phyloP scores from a whole-genome alignment of 2,329 filamentous ascomycete genomes.

The Ophioceras dolichostomum region DNA sequence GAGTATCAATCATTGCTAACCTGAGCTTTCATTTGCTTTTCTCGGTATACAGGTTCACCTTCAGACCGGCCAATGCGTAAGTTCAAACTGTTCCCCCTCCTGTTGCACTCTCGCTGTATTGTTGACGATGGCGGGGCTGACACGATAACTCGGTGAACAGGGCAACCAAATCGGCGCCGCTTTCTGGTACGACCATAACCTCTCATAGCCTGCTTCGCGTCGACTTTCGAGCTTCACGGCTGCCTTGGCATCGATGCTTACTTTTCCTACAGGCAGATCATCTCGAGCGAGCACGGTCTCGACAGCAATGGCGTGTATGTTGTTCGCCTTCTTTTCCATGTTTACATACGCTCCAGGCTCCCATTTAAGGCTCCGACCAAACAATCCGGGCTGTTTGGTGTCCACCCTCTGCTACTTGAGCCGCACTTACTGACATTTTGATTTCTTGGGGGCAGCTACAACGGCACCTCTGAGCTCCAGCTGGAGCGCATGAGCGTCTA shows the following conservation, averaged over 20 bases:
- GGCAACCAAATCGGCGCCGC: conserved; percentile 99
- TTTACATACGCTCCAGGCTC: too few species aligned
- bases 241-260: conserved; percentile 21
- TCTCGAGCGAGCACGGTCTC: conserved; percentile 88
- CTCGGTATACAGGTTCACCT: conserved; percentile 74
- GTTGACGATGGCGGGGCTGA: conserved; percentile 10
- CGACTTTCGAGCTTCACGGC: too few species aligned
- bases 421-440: too few species aligned
- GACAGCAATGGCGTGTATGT: conserved; percentile 93
- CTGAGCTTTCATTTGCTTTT: conserved; percentile 17
- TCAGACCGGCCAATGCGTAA: conserved; percentile 98
- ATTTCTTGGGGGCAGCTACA: conserved; percentile 62
- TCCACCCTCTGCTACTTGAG: too few species aligned
- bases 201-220: background rate
- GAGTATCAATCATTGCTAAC: conserved; percentile 37
- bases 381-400: background rate
- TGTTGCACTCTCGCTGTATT: conserved; percentile 1
- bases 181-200: conserved; percentile 63
- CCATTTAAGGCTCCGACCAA: conserved; percentile 1
- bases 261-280: conserved; percentile 51
- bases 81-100: conserved; percentile 14
- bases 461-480: conserved; percentile 96
- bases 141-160: conserved; percentile 37
- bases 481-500: conserved; percentile 81
- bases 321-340: too few species aligned